phyloP scores from a whole-genome alignment of 2,329 filamentous ascomycete genomes.

The Macrophomina phaseolina region DNA sequence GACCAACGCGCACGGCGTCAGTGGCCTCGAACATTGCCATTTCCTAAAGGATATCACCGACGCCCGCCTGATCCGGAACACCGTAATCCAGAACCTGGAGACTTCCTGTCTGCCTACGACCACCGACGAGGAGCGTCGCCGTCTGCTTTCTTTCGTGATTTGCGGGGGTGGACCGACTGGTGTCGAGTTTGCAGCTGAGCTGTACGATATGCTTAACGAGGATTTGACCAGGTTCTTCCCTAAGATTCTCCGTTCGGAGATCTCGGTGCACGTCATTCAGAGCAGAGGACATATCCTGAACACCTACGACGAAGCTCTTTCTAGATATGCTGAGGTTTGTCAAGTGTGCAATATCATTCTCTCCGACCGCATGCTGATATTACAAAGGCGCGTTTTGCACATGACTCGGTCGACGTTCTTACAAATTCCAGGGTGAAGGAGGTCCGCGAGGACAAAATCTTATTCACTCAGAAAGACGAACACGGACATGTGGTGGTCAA shows the following conservation, averaged over 20 bases:
- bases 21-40: conserved; percentile 89
- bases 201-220: conserved; percentile 96
- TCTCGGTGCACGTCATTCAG: conserved; percentile 96
- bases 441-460: conserved; percentile 79
- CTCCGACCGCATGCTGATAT: background rate
- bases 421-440: conserved; percentile 95
- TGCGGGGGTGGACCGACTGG: conserved; percentile 95
- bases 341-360: background rate
- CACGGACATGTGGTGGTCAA: conserved; percentile 80
- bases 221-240: conserved; percentile 86
- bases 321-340: conserved; percentile 79
- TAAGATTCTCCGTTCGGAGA: conserved; percentile 90
- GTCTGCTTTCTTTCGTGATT: conserved; percentile 92
- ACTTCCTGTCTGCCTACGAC: conserved; percentile 92
- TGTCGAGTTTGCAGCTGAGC: conserved; percentile 95
- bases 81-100: conserved; percentile 88
- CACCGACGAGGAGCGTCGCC: conserved; percentile 80
- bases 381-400: conserved; percentile 73
- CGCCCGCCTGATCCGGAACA: conserved; percentile 85
- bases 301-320: conserved; percentile 95
- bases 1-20: conserved; percentile 94
- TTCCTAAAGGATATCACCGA: conserved; percentile 97
- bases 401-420: conserved; percentile 88
- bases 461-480: conserved; percentile 83
- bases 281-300: conserved; percentile 94